Evolutionary conservation across 495 filamentous ascomycete species (phyloP), one percentile per base, ranked within the genome.

Genomic region (Echria macrotheca): DNA sequence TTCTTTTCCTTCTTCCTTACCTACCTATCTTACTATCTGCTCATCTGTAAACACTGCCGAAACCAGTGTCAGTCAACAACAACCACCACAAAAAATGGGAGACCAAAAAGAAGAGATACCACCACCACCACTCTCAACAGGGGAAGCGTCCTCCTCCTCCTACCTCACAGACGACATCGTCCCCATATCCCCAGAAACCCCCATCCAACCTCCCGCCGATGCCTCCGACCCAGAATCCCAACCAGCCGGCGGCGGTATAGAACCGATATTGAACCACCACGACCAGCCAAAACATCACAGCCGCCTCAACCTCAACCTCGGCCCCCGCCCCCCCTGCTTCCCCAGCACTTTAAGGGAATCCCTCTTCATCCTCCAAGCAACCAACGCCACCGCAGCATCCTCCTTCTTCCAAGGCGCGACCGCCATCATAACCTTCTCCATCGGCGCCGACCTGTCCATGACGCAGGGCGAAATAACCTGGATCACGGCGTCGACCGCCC

Each of bases 391-490:
- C 15, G 83, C 78, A 2, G 79, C 82, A 55, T 66, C 70, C 10
- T 75, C 80, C 0, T 82, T 86, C 55, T 69, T 81, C 18, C 68
- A 69, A 9, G 84, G 84, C 5, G 68, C 74, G 12, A 71, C 75
- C 11, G 72, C 79, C 3, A 81, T 85, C 11, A 78, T 85, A 37
- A 82, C 82, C 0, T 78, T 78, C 3, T 77, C 77, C 23, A 83
- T 86, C 49, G 81, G 77, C 5, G 55, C 53, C 8, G 79, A 83
- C 55, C 58, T 87, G 37, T 55, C 77, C 12, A 86, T 87, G 85
- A 79, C 77, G 5, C 78, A 76, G 35, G 79, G 81, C 3, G 72
- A 87, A 55, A 80, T 86, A 35, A 85, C 81, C 8, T 88, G 84
- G 84, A 82, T 86, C n/a, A 76, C 71, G 46, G 80, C 80, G n/a